These are phyloP conservation scores for Coniochaeta sp. DNA, from an alignment of 2,329 filamentous ascomycete species.

Conservation along the genomic window DNA sequence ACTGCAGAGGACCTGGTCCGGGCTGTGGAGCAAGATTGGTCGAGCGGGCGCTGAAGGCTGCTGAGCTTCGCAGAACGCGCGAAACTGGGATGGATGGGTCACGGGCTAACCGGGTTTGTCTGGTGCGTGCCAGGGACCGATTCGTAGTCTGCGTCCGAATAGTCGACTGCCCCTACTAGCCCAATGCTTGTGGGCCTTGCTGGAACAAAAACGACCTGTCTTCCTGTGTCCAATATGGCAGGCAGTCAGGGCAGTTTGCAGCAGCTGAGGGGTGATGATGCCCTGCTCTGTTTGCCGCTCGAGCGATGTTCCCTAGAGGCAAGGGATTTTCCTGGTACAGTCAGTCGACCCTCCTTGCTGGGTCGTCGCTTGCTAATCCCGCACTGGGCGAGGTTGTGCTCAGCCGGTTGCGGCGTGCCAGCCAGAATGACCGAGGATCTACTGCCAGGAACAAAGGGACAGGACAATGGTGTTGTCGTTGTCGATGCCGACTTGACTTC, in stretches of 20 bases:
- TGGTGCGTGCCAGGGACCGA: neutral
- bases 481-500: neutral
- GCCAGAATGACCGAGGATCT: neutral
- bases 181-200: neutral
- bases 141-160: neutral
- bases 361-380: neutral
- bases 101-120: neutral
- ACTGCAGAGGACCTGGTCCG: neutral
- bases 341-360: neutral
- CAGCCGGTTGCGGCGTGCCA: neutral
- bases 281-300: neutral
- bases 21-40: neutral
- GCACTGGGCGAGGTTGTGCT: neutral
- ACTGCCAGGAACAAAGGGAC: neutral
- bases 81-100: neutral
- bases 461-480: neutral
- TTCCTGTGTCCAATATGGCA: neutral
- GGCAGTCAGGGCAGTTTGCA: neutral
- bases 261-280: neutral
- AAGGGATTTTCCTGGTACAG: neutral
- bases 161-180: neutral
- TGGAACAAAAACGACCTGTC: neutral
- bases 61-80: neutral
- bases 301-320: neutral
- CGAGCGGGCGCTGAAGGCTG: neutral